Evolutionary conservation across 495 filamentous ascomycete species (phyloP).

Genomic region (Hyaloscypha variabilis): DNA sequence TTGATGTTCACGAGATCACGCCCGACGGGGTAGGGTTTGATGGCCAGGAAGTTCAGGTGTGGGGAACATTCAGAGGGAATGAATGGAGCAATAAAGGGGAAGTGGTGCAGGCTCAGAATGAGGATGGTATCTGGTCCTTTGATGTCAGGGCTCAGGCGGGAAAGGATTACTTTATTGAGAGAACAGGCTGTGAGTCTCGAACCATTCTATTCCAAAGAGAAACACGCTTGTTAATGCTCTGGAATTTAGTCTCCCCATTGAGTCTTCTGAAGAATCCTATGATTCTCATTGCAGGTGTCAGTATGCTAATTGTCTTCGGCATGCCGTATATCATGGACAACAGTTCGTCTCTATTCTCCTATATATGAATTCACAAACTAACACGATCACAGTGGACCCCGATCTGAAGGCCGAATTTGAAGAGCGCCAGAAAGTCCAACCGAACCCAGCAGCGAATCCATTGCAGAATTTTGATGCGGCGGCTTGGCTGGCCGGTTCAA

Average conservation of each 20-base stretch:
- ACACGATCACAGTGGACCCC: slow-evolving; percentile 74
- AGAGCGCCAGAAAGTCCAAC: slow-evolving; percentile 69
- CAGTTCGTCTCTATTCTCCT: slow-evolving; percentile 61
- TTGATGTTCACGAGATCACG: slow-evolving; percentile 65
- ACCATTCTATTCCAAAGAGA: slow-evolving; percentile 2
- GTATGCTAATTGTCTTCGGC: slow-evolving; percentile 78
- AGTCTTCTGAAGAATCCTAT: slow-evolving; percentile 89
- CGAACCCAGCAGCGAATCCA: slow-evolving; percentile 39
- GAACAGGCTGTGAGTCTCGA: slow-evolving; percentile 67
- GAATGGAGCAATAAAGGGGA: slow-evolving; percentile 83
- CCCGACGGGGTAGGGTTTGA: slow-evolving; percentile 46
- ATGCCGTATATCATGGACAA: slow-evolving; percentile 96
- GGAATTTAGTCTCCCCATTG: slow-evolving; percentile 50
- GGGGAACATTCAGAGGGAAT: slow-evolving; percentile 88
- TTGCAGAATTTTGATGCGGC: slow-evolving; percentile 84
- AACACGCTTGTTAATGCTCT: slow-evolving; percentile 6
- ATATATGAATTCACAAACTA: background rate
- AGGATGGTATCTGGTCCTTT: slow-evolving; percentile 40
- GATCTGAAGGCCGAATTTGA: slow-evolving; percentile 93
- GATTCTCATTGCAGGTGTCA: slow-evolving; percentile 86
- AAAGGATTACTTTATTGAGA: slow-evolving; percentile 75
- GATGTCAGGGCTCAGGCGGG: slow-evolving; percentile 61
- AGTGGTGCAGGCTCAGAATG: slow-evolving; percentile 45
- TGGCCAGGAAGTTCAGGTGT: slow-evolving; percentile 59
- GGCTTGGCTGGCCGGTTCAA: slow-evolving; percentile 70